These are phyloP conservation scores for Thalassiosira exigua DNA, from an alignment of 352 stramenopile species.

Conservation along the genomic window DNA sequence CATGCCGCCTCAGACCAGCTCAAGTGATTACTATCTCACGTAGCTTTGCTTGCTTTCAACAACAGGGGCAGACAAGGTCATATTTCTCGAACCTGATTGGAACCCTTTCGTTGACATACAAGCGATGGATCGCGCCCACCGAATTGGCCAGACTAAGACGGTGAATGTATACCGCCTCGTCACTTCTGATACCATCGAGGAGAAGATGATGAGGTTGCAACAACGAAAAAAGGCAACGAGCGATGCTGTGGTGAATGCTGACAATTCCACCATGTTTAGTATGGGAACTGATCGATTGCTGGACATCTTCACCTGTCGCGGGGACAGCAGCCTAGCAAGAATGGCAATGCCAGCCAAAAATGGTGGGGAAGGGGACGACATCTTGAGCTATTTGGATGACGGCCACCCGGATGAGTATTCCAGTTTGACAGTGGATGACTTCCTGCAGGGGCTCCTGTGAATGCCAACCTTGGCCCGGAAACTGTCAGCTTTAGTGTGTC, in stretches of 20 bases:
- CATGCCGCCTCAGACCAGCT: no score
- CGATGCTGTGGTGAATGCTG: constrained; percentile 82
- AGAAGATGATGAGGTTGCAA: constrained; percentile 58
- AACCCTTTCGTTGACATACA: constrained; percentile 93
- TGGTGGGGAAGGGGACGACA: constrained; percentile 31
- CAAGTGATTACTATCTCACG: no score
- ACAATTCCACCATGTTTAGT: constrained; percentile 85
- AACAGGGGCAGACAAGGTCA: constrained; percentile 92
- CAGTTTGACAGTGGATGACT: constrained; percentile 61
- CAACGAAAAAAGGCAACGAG: constrained; percentile 67
- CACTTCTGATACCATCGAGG: constrained; percentile 63
- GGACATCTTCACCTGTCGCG: constrained; percentile 82
- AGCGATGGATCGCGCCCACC: constrained; percentile 94
- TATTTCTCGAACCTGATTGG: constrained; percentile 98
- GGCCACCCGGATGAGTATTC: constrained; percentile 64
- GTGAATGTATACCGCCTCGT: constrained; percentile 83
- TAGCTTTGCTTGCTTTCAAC: no score
- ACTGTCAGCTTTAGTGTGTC: no score
- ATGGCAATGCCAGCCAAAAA: neutral
- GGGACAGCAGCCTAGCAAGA: constrained; percentile 1
- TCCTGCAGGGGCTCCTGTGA: constrained; percentile 54
- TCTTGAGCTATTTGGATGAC: constrained; percentile 59
- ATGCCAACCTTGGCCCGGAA: no score
- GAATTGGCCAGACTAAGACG: constrained; percentile 95
- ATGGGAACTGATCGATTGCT: constrained; percentile 84